Percentiles rank a stretch among this genome's conserved stretches.
Conservation (phyloP, 1,284 basidiomycete species). For the Dichomitus squalens region DNA sequence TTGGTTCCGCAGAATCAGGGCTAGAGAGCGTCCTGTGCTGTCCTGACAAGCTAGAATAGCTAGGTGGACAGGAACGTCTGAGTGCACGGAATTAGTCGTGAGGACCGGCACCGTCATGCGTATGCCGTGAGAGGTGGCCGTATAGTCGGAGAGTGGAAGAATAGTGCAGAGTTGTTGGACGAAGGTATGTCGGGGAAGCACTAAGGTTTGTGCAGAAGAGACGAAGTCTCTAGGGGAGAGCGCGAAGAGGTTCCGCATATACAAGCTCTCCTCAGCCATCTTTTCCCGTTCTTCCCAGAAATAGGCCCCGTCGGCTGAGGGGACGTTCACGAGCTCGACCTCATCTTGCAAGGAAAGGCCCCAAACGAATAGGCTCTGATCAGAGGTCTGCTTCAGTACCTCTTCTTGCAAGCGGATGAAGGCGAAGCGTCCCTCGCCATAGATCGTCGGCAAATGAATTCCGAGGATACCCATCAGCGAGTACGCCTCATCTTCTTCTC, state of each 20-base stretch:
- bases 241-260: slow-evolving; percentile 14
- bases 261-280: neutral
- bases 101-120: slow-evolving; percentile 10
- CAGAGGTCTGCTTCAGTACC: slow-evolving; percentile 14
- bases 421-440: slow-evolving; percentile 16
- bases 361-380: slow-evolving; percentile 20
- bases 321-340: slow-evolving; percentile 1
- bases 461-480: slow-evolving; percentile 21
- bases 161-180: neutral
- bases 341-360: slow-evolving; percentile 2
- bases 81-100: neutral
- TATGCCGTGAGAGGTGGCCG: slow-evolving; percentile 12
- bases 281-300: neutral
- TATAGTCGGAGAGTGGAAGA: slow-evolving; percentile 5
- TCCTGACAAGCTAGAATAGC: slow-evolving; percentile 15
- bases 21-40: slow-evolving; percentile 5
- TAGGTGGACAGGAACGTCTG: slow-evolving; percentile 3
- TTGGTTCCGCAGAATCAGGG: slow-evolving; percentile 8
- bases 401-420: slow-evolving; percentile 20
- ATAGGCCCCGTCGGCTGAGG: neutral
- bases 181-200: slow-evolving; percentile 3
- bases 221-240: slow-evolving; percentile 11
- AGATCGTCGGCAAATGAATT: slow-evolving; percentile 15
- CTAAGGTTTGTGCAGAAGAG: neutral
- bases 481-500: slow-evolving; percentile 18